Evolutionary conservation across 352 stramenopile genomes (phyloP).

Genomic region (Phytophthora boehmeriae): DNA sequence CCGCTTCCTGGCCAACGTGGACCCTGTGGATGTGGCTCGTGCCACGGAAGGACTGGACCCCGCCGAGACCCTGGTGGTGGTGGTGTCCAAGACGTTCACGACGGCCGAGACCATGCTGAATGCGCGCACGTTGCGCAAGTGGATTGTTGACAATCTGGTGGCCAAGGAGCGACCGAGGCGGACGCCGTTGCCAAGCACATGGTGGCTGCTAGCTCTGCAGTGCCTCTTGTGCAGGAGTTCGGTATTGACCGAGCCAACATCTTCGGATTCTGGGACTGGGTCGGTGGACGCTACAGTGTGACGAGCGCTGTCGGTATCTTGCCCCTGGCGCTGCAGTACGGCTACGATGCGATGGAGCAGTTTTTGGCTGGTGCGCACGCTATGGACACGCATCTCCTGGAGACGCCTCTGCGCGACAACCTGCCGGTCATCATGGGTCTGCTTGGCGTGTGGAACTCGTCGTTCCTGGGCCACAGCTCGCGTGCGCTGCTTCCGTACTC

Average conservation of each 20-base stretch:
- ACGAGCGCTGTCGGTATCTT: constrained; percentile 97
- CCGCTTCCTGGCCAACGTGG: constrained; percentile 98
- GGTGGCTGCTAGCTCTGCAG: constrained; percentile 87
- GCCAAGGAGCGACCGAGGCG: constrained; percentile 78
- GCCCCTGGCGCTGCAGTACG: constrained; percentile 96
- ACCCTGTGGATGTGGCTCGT: constrained; percentile 96
- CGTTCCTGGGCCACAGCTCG: constrained; percentile 95
- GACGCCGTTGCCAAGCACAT: constrained; percentile 95
- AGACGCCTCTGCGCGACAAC: constrained; percentile 93
- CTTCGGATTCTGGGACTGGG: constrained; percentile 99
- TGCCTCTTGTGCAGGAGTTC: constrained; percentile 89
- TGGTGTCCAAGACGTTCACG: constrained; percentile 99
- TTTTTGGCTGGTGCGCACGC: constrained; percentile 97
- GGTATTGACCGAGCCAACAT: constrained; percentile 96
- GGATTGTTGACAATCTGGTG: constrained; percentile 93
- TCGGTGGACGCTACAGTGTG: constrained; percentile 97
- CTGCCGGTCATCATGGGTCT: constrained; percentile 97
- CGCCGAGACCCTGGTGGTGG: constrained; percentile 95
- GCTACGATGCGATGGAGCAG: constrained; percentile 89
- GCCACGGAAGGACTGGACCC: constrained; percentile 92
- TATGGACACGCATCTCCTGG: constrained; percentile 98
- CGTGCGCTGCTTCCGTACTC: constrained; percentile 93
- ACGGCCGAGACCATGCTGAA: constrained; percentile 99
- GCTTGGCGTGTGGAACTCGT: constrained; percentile 98
- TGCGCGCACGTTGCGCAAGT: constrained; percentile 94